Evolutionary conservation across 306 rosid species (phyloP).

Genomic region (Rosa rugosa): DNA sequence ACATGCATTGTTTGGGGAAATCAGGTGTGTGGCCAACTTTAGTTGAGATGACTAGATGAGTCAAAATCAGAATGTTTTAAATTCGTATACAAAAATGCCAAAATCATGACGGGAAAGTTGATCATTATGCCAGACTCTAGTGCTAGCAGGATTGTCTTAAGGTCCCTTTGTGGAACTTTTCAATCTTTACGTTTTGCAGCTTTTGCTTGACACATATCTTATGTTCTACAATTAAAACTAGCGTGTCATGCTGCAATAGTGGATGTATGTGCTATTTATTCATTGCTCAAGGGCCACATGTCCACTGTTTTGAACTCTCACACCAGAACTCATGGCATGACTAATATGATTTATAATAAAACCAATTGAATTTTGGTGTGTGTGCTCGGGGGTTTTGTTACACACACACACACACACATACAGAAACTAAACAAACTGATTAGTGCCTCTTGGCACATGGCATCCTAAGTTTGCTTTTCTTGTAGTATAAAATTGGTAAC

Average conservation of each 20-base stretch:
- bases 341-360: too few relatives aligned
- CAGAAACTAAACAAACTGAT: too few relatives aligned
- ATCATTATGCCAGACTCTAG: neutral
- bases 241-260: neutral
- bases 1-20: neutral
- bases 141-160: neutral
- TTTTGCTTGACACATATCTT: neutral
- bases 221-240: neutral
- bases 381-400: too few relatives aligned
- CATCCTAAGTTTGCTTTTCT: too few relatives aligned
- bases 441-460: too few relatives aligned
- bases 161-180: neutral
- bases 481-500: too few relatives aligned
- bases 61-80: neutral
- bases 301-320: neutral
- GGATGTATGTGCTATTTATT: neutral
- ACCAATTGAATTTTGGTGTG: too few relatives aligned
- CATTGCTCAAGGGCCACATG: neutral
- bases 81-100: neutral
- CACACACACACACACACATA: too few relatives aligned
- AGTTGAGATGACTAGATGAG: neutral
- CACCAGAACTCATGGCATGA: neutral
- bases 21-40: neutral
- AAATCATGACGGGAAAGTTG: neutral
- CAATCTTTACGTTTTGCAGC: neutral